These are phyloP conservation scores for Pyricularia sp. DNA, from an alignment of 2,329 filamentous ascomycete species.

Conservation along the genomic window DNA sequence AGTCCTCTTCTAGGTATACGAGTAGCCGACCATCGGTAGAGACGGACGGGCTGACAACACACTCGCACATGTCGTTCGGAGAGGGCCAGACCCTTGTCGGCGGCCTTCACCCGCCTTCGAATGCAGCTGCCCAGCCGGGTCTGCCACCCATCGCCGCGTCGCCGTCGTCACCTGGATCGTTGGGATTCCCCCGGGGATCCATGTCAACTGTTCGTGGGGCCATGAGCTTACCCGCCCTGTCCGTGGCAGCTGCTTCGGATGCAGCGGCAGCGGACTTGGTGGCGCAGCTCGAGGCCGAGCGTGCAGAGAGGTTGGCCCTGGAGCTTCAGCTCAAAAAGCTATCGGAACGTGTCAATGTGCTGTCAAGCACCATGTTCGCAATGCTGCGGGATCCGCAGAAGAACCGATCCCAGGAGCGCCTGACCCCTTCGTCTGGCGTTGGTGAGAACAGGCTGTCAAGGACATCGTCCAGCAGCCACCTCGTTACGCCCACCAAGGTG, in stretches of 20 bases:
- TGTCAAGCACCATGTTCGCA: constrained; percentile 31
- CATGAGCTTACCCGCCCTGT: constrained; percentile 32
- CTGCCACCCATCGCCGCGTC: constrained; percentile 11
- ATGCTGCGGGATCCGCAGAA: constrained; percentile 24
- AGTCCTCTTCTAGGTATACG: constrained; percentile 19
- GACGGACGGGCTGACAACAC: constrained; percentile 13
- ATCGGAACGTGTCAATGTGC: constrained; percentile 35
- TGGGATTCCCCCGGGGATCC: constrained; percentile 28
- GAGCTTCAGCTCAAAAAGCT: constrained; percentile 48
- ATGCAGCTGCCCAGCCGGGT: constrained; percentile 18
- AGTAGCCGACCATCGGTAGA: constrained; percentile 30
- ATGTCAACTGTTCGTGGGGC: constrained; percentile 38
- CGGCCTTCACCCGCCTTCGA: constrained; percentile 28
- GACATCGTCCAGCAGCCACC: not conserved
- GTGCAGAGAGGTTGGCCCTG: constrained; percentile 42
- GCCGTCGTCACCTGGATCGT: constrained; percentile 8
- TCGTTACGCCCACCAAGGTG: constrained; percentile 6
- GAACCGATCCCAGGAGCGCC: constrained; percentile 20
- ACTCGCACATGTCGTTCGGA: constrained; percentile 33
- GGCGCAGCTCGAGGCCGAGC: constrained; percentile 46
- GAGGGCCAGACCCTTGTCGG: constrained; percentile 35
- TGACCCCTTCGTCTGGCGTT: constrained; percentile 7
- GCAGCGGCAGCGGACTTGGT: constrained; percentile 22
- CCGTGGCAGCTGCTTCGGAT: constrained; percentile 18
- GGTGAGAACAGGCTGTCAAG: not conserved